phyloP scores from a whole-genome alignment of 2,329 filamentous ascomycete species.

The Botrytis fabae region DNA sequence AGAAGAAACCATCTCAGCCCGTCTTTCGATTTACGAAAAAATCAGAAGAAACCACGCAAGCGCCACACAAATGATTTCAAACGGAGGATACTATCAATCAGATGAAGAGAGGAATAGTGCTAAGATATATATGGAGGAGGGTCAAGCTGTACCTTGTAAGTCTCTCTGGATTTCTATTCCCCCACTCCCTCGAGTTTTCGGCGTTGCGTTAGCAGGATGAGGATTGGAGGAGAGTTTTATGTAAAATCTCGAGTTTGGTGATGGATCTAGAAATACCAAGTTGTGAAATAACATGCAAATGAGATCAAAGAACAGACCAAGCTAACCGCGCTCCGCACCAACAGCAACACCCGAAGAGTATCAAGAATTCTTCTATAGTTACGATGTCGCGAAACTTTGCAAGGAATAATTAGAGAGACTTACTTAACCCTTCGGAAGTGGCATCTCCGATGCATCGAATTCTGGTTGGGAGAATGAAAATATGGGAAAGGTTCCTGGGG shows the following conservation, averaged over 20 bases:
- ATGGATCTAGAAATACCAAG: fast-evolving
- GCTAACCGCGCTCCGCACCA: not conserved
- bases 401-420: not conserved
- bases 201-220: too few species aligned
- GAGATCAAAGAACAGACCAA: not conserved
- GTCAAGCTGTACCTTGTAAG: constrained; percentile 9
- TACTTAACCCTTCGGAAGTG: not conserved
- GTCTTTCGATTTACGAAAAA: constrained; percentile 4
- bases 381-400: not conserved
- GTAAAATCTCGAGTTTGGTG: too few species aligned
- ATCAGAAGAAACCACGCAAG: constrained; percentile 10
- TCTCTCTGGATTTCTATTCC: not conserved
- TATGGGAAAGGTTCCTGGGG: fast-evolving
- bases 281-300: fast-evolving
- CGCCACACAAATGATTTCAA: constrained; percentile 19
- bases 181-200: not conserved
- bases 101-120: not conserved
- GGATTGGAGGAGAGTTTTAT: not conserved
- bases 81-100: not conserved
- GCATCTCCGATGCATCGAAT: not conserved
- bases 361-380: not conserved
- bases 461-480: not conserved
- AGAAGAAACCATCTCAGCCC: not conserved
- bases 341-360: not conserved
- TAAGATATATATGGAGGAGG: not conserved